Evolutionary conservation across 1,284 basidiomycete species (phyloP).

Genomic region (Chondrostereum purpureum): DNA sequence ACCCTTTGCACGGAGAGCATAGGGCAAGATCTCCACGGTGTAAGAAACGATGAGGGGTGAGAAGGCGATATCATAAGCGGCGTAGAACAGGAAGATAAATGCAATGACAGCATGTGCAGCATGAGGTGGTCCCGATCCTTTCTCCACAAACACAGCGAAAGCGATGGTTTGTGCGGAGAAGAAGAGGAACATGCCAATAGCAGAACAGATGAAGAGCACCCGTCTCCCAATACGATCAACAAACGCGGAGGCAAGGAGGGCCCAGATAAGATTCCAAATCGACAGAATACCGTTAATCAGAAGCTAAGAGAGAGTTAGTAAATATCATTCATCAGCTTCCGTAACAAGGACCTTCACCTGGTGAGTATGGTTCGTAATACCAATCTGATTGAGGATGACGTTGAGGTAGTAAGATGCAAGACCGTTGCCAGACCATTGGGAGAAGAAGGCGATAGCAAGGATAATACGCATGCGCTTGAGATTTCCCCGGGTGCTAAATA

Average conservation of each 20-base stretch:
- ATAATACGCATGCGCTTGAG: slow-evolving; percentile 64
- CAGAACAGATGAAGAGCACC: slow-evolving; percentile 57
- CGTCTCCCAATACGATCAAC: slow-evolving; percentile 58
- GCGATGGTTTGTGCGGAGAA: slow-evolving; percentile 69
- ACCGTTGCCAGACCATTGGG: slow-evolving; percentile 72
- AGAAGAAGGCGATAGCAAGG: slow-evolving; percentile 64
- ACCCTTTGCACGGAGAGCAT: slow-evolving; percentile 68
- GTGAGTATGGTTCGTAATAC: slow-evolving; percentile 54
- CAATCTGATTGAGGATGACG: slow-evolving; percentile 65
- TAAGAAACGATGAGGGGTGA: slow-evolving; percentile 70
- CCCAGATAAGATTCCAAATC: slow-evolving; percentile 67
- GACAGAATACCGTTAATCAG: slow-evolving; percentile 69
- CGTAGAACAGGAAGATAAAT: slow-evolving; percentile 73
- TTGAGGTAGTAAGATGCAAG: slow-evolving; percentile 73
- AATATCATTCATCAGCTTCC: background rate
- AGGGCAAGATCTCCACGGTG: slow-evolving; percentile 70
- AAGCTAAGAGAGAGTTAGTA: slow-evolving; percentile 32
- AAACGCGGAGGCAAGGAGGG: slow-evolving; percentile 47
- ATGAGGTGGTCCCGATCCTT: slow-evolving; percentile 24
- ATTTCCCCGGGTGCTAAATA: slow-evolving; percentile 57
- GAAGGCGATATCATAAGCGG: slow-evolving; percentile 64
- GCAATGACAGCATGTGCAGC: slow-evolving; percentile 65
- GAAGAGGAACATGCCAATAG: slow-evolving; percentile 55
- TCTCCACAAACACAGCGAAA: slow-evolving; percentile 51
- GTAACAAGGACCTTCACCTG: slow-evolving; percentile 27